Percentiles rank a stretch among this genome's conserved stretches.
These are phyloP conservation scores for Vaccinium darrowii DNA, from an alignment of 148 eudicot species.

Conservation along the genomic window DNA sequence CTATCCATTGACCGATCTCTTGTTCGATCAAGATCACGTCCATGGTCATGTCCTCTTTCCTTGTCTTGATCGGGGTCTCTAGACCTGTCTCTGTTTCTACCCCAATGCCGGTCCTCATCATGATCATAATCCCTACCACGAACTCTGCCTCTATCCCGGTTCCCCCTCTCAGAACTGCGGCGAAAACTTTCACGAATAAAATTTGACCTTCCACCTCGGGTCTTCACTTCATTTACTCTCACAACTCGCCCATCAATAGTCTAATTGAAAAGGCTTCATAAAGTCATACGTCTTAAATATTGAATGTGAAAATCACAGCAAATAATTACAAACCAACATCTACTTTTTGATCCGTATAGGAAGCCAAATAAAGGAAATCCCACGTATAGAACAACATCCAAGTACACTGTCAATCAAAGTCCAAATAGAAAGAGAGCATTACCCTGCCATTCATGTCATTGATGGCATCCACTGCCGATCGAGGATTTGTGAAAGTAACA, in stretches of 20 bases:
- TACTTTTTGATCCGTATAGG: conserved; percentile 21
- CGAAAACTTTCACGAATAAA: conserved; percentile 54
- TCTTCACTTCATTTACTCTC: conserved; percentile 76
- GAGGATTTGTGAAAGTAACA: conserved; percentile 84
- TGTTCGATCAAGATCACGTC: conserved; percentile 31
- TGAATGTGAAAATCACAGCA: neutral
- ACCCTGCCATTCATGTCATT: conserved; percentile 73
- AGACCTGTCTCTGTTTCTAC: conserved; percentile 44
- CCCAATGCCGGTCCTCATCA: conserved; percentile 8
- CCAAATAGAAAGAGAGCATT: neutral
- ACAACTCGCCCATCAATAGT: conserved; percentile 80
- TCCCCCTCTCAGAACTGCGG: conserved; percentile 45
- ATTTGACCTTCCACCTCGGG: conserved; percentile 57
- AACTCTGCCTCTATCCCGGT: conserved; percentile 49
- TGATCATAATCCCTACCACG: conserved; percentile 43
- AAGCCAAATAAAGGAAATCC: neutral
- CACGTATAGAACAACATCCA: neutral
- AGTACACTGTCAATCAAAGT: neutral
- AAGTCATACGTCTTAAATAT: conserved; percentile 13
- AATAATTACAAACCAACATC: neutral
- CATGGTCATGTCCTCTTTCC: conserved; percentile 38
- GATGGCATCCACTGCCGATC: conserved; percentile 78
- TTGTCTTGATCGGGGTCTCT: conserved; percentile 36
- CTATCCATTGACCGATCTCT: conserved; percentile 37
- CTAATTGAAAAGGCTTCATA: conserved; percentile 33